Percentiles rank a stretch among this genome's conserved stretches.
Conservation (phyloP, 2,329 filamentous ascomycete species). For the Camillea tinctor region DNA sequence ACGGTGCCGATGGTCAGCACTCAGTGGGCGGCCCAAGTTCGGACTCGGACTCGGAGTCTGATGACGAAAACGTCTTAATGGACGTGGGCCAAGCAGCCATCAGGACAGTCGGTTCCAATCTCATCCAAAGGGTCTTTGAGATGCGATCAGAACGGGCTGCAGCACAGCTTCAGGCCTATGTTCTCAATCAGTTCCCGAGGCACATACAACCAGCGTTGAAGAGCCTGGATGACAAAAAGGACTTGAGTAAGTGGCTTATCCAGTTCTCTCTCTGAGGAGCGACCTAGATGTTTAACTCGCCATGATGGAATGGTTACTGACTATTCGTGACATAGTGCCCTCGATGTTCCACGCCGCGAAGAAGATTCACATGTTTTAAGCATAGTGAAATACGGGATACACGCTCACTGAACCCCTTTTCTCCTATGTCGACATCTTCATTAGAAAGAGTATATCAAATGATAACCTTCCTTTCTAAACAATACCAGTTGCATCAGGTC, state of each 20-base stretch:
- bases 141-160: constrained; percentile 26
- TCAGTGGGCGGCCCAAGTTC: too few species aligned
- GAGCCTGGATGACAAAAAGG: constrained; percentile 33
- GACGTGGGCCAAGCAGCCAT: too few species aligned
- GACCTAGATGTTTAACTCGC: background rate
- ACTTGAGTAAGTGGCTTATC: constrained; percentile 14
- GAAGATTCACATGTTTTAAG: constrained; percentile 29
- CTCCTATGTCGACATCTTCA: too few species aligned
- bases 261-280: too few species aligned
- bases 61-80: too few species aligned
- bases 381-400: background rate
- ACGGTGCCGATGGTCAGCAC: too few species aligned
- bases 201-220: constrained; percentile 30
- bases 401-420: background rate
- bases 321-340: constrained; percentile 8
- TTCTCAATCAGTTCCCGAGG: constrained; percentile 31
- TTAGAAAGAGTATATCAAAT: too few species aligned
- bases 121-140: constrained; percentile 28
- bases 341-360: constrained; percentile 29
- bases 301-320: background rate
- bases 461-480: too few species aligned
- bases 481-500: too few species aligned
- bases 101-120: constrained; percentile 14
- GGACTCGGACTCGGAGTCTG: too few species aligned
- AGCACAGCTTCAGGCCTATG: constrained; percentile 26